Base-by-base conservation (phyloP, 1,284 basidiomycete species). In the Cutaneotrichosporon cutaneum region DNA sequence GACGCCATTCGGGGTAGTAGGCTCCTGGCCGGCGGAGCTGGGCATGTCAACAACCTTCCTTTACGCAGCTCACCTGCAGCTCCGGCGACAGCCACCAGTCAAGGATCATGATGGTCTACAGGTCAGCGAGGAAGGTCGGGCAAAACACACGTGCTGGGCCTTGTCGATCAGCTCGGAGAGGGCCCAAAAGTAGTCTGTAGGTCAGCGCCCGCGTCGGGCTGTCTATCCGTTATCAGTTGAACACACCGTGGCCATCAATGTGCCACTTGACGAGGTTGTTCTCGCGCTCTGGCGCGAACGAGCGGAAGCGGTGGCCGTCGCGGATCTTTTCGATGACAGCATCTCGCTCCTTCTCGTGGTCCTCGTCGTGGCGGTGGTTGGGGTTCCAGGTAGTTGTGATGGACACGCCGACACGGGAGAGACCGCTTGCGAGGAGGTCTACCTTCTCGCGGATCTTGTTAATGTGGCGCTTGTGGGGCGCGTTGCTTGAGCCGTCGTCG, bases 71-170 rank as follows among this genome's bases (percentile, higher is more conserved):
- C 21, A 77, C 74, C 60, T 92, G 94, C 4, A 96, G 81, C 74
- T 96, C 93, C 1, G 93, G 93, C 0, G 90, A 90, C 61, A 96
- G 85, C 93, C 82, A 82, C 80, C 92, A 94, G 71, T 94, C 92
- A 84, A 81, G 71, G 55, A 82, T 82, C 79, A 92, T 93, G 69
- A 93, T 93, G 45, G 81, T 85, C 73, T 81, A 61, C 21, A 30
- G 21, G 45, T 67, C 36, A 64, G 61, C 35, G 57, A 39, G 27
- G n/a, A 21, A 54, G 54, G 33, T 26, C 50, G 27, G 24, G 8
- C 3, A 18, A 27, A 1, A 59, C 71, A 21, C 26, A 73, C 77
- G 58, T 81, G 77, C 54, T 71, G 73, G 0, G 82, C 82, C 11
- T 65, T 56, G 58, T 95, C 92, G 26, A 96, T 83, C 76, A 94